phyloP scores from a whole-genome alignment of 148 eudicot genomes.

The Hydrangea macrophylla region DNA sequence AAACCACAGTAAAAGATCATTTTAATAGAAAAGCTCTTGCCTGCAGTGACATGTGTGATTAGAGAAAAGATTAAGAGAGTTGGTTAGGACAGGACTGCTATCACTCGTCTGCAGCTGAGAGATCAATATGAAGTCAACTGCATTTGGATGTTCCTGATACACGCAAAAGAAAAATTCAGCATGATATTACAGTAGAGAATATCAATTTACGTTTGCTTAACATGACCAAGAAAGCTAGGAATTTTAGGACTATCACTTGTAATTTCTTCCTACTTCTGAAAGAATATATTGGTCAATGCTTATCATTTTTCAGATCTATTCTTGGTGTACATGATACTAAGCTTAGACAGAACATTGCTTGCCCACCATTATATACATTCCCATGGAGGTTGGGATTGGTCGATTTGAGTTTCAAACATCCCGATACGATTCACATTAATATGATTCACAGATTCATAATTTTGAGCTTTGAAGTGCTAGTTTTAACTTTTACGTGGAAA shows the following conservation, averaged over 20 bases:
- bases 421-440: too few relatives aligned
- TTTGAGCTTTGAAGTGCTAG: too few relatives aligned
- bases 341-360: too few relatives aligned
- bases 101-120: constrained; percentile 38
- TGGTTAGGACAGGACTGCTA: constrained; percentile 24
- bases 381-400: too few relatives aligned
- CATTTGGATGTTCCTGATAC: constrained; percentile 44
- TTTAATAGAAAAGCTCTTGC: constrained; percentile 29
- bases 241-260: background rate
- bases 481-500: too few relatives aligned
- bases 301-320: background rate
- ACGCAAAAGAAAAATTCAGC: constrained; percentile 12
- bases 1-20: too few relatives aligned
- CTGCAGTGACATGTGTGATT: constrained; percentile 85
- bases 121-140: constrained; percentile 75
- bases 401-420: too few relatives aligned
- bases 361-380: too few relatives aligned
- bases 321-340: background rate
- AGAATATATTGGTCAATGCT: background rate
- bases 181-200: background rate
- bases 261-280: background rate
- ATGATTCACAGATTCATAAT: too few relatives aligned
- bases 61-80: constrained; percentile 47
- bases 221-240: background rate
- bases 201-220: too few relatives aligned